Conservation (phyloP, 1,284 basidiomycete genomes). For the Exobasidium rhododendri region DNA sequence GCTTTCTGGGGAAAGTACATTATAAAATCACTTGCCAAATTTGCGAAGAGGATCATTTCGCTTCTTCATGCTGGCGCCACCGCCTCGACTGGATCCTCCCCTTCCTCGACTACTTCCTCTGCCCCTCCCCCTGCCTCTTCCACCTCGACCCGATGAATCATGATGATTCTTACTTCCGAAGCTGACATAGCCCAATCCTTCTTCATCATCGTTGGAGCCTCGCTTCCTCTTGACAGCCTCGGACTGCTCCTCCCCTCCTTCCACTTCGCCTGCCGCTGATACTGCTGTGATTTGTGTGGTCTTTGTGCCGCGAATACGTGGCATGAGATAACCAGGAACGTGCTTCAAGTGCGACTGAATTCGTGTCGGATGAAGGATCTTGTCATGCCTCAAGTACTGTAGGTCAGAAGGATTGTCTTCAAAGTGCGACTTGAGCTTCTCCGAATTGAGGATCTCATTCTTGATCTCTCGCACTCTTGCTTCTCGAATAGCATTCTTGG, state of each 20-base stretch:
- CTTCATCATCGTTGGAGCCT: conserved; percentile 11
- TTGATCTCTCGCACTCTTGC: conserved; percentile 92
- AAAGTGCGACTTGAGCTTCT: conserved; percentile 97
- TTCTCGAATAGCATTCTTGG: conserved; percentile 78
- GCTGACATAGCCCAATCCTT: conserved; percentile 20
- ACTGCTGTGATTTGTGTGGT: conserved; percentile 9
- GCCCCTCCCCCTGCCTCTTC: conserved; percentile 15
- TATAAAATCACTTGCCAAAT: conserved; percentile 23
- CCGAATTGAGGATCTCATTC: conserved; percentile 85
- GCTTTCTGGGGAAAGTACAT: background rate
- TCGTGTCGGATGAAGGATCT: conserved; percentile 80
- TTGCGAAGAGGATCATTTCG: conserved; percentile 39
- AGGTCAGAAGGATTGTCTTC: conserved; percentile 94
- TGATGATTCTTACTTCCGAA: conserved; percentile 16
- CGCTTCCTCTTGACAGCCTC: conserved; percentile 1
- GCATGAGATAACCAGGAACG: conserved; percentile 88
- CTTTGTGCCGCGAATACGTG: conserved; percentile 61
- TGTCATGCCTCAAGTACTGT: conserved; percentile 89
- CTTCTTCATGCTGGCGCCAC: conserved; percentile 20
- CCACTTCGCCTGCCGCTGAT: background rate
- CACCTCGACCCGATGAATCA: conserved; percentile 12
- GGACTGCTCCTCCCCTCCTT: background rate
- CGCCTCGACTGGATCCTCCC: conserved; percentile 6
- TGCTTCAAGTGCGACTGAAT: conserved; percentile 89
- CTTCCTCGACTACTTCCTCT: conserved; percentile 18